These are phyloP conservation scores for Lithospermum erythrorhizon DNA, from an alignment of 257 asterid genomes.

Conservation along the genomic window DNA sequence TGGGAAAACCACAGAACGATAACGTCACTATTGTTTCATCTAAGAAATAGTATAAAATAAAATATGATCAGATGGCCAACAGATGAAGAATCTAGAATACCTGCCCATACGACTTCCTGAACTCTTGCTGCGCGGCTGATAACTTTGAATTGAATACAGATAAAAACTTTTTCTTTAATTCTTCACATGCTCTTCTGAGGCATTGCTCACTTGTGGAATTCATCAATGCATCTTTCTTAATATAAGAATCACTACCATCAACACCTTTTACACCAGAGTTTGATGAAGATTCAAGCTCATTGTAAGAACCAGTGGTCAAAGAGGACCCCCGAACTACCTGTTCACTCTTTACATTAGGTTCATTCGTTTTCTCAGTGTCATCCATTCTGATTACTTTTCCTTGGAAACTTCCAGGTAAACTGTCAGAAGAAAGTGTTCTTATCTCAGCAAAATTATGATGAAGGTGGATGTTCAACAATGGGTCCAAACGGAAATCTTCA, in stretches of 20 bases:
- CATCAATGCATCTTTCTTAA: constrained; percentile 18
- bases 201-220: constrained; percentile 19
- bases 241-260: constrained; percentile 19
- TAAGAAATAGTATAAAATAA: not conserved
- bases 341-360: constrained; percentile 23
- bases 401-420: constrained; percentile 21
- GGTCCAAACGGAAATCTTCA: constrained; percentile 86
- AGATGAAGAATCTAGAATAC: constrained; percentile 33
- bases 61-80: constrained; percentile 1
- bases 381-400: constrained; percentile 15
- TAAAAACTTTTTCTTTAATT: constrained; percentile 58
- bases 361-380: constrained; percentile 22
- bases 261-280: constrained; percentile 14
- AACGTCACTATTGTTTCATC: not conserved
- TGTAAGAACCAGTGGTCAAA: constrained; percentile 17
- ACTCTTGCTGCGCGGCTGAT: constrained; percentile 66
- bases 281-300: constrained; percentile 23
- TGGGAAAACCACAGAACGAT: not conserved
- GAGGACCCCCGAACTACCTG: constrained; percentile 18
- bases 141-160: constrained; percentile 51
- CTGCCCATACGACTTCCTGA: constrained; percentile 69
- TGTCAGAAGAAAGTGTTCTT: constrained; percentile 29
- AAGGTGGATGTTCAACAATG: constrained; percentile 82
- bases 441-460: constrained; percentile 82
- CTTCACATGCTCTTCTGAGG: constrained; percentile 51